phyloP scores from a whole-genome alignment of 2,329 filamentous ascomycete genomes.

The Arthrocladium fulminans region DNA sequence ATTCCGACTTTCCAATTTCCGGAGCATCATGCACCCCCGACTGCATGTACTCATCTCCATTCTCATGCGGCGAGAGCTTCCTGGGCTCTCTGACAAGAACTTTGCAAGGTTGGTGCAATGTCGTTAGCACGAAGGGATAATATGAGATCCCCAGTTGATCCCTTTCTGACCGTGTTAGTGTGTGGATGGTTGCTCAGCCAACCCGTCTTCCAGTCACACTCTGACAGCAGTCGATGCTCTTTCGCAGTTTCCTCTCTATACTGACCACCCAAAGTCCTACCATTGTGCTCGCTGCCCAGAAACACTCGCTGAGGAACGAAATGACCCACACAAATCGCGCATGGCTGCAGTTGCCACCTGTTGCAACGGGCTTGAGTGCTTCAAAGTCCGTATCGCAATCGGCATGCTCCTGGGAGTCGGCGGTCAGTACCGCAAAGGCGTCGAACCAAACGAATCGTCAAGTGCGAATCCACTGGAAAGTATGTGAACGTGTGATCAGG shows the following conservation, averaged over 20 bases:
- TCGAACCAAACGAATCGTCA: slow-evolving; percentile 62
- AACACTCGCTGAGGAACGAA: slow-evolving; percentile 59
- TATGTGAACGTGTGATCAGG: slow-evolving; percentile 58
- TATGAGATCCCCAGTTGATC: too few species aligned
- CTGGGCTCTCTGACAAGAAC: too few species aligned
- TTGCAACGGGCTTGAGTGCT: slow-evolving; percentile 53
- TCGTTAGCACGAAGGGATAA: too few species aligned
- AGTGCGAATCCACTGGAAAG: slow-evolving; percentile 65
- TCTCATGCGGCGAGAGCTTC: too few species aligned
- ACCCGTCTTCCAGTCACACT: too few species aligned
- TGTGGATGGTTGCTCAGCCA: too few species aligned
- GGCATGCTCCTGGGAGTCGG: slow-evolving; percentile 35
- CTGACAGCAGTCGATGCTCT: too few species aligned
- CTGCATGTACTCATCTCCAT: too few species aligned
- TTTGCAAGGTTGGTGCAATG: too few species aligned
- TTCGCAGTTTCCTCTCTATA: slow-evolving; percentile 13
- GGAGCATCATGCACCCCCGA: too few species aligned
- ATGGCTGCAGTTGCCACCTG: slow-evolving; percentile 50
- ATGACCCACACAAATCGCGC: slow-evolving; percentile 67
- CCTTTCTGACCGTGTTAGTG: too few species aligned
- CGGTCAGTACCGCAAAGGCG: slow-evolving; percentile 57
- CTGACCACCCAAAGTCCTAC: slow-evolving; percentile 32
- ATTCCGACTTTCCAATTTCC: too few species aligned
- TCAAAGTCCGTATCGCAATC: slow-evolving; percentile 28
- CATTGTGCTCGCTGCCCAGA: slow-evolving; percentile 59